Base-by-base conservation (phyloP, 768 basidiomycete genomes). In the Russula emetica region DNA sequence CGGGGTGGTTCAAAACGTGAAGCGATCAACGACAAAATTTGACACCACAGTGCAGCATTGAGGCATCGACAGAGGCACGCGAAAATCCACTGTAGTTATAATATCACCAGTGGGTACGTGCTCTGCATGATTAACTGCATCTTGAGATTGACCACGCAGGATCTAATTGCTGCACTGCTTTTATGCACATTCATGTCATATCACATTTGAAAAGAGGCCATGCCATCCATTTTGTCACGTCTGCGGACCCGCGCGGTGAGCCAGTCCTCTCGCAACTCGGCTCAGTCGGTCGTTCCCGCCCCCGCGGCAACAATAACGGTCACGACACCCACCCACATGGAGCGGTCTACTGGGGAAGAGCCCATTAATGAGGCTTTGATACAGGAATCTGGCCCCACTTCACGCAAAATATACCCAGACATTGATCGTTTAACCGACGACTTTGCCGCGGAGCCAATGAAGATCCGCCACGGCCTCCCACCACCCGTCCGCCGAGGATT, bases 391-490 rank as follows among this genome's bases (percentile, higher is more conserved):
- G 49, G 40, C n/a, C 54, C 28, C 40, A 55, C 73, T 14, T 69
- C 72, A 38, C 73, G 71, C 32, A 77, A 73, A 67, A 79, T 79
- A 45, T 78, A 78, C 55, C 75, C 77, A 55, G 70, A 80, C 61
- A 69, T 78, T 30, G 72, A 75, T 62, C 71, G 73, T 36, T 68
- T 76, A 26, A 63, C 72, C 44, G 69, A 73, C n/a, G 69, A 73
- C 36, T 67, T 74, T 36, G 42, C 30, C 14, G n/a, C 49, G 20
- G 54, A 61, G 5, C 40, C 49, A 34, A 16, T 49, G 5, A 28
- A 59, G 9, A 52, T 36, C 11, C 49, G 38, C 47, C 54, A 30
- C 26, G 63, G 63, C 20, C 63, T 64, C 24, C 32, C 63, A 64
- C 63, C 63, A 36, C 63, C 63, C 14, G 42, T 64, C 8, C 63